Base-by-base conservation (phyloP, 805 yeast species). In the Pichia occidentalis region DNA sequence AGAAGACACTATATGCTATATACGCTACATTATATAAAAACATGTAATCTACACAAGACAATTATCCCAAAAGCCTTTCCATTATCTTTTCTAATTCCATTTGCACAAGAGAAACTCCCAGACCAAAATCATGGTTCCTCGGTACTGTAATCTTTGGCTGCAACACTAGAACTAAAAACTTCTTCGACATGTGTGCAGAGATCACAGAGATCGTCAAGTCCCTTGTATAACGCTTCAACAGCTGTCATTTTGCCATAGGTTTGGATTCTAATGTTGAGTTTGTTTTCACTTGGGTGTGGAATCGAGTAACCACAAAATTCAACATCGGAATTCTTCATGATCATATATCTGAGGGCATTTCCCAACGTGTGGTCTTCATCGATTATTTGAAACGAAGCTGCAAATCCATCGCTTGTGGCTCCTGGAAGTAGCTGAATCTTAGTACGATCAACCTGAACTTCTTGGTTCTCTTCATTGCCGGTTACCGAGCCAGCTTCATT, bases 251-350 rank as follows among this genome's bases (percentile, higher is more conserved):
- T 64, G 34, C 82, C 96, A 56, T 87, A 88, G 1, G 98, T 92
- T 65, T 92, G 98, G 46, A 92, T 86, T 64, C 98, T 77, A 40
- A 92, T 60, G 64, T 92, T 86, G 63, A 92, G 67, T 50, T 83
- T 81, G 44, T 85, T 71, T 63, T 92, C 98, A 24, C 95, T 85
- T 14, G 98, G 98, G 63, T 92, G 98, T 9, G 98, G 98, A 49
- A 92, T 92, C 30, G 97, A 86, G 65, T 92, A 92, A 40, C 98
- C 98, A 57, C 97, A 90, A 60, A 92, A 92, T 57, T 92, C 98
- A 19, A 92, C 98, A 48, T 87, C 95, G 26, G 97, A 96, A 56
- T 92, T 92, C 65, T 90, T 88, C 95, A 92, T 87, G 51, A 92
- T 86, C 58, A 90, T 78, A 62, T 87, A 88, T 59, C 97, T 78